These are phyloP conservation scores for Colletotrichum lupini DNA, from an alignment of 2,329 filamentous ascomycete genomes.

Conservation along the genomic window DNA sequence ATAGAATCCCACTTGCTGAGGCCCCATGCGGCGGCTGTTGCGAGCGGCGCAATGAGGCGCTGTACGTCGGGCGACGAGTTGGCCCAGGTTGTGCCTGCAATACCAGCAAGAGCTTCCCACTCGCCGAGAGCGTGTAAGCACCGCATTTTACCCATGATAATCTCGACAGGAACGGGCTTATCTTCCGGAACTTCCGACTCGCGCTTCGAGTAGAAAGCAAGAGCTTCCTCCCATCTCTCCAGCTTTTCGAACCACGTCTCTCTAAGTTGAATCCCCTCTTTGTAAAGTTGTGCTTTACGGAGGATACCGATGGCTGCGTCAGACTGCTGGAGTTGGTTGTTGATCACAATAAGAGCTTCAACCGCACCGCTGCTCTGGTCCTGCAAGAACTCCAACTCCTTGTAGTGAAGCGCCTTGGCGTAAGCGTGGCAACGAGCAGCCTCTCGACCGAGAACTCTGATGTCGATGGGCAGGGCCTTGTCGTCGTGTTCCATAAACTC, in stretches of 20 bases:
- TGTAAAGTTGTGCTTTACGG: constrained; percentile 93
- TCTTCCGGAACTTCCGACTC: constrained; percentile 75
- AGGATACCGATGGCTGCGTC: constrained; percentile 98
- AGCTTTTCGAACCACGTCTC: constrained; percentile 99
- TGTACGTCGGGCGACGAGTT: constrained; percentile 89
- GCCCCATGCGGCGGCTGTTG: constrained; percentile 96
- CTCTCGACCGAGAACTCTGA: constrained; percentile 91
- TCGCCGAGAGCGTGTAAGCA: constrained; percentile 97
- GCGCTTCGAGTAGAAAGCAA: constrained; percentile 90
- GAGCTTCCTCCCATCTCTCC: constrained; percentile 96
- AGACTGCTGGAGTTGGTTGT: constrained; percentile 98
- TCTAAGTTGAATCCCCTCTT: constrained; percentile 90
- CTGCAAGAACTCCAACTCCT: constrained; percentile 97
- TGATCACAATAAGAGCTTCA: constrained; percentile 98
- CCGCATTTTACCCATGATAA: constrained; percentile 99
- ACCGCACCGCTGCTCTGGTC: constrained; percentile 96
- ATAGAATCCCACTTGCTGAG: constrained; percentile 97
- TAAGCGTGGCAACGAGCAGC: constrained; percentile 97
- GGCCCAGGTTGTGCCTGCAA: constrained; percentile 94
- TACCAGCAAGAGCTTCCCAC: constrained; percentile 90
- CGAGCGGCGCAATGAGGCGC: constrained; percentile 89
- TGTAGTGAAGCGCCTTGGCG: constrained; percentile 98
- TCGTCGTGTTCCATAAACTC: constrained; percentile 99
- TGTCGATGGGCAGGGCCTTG: constrained; percentile 97
- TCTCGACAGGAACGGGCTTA: constrained; percentile 79